Conservation (phyloP, 352 stramenopile genomes). For the Blastocystis sp. region DNA sequence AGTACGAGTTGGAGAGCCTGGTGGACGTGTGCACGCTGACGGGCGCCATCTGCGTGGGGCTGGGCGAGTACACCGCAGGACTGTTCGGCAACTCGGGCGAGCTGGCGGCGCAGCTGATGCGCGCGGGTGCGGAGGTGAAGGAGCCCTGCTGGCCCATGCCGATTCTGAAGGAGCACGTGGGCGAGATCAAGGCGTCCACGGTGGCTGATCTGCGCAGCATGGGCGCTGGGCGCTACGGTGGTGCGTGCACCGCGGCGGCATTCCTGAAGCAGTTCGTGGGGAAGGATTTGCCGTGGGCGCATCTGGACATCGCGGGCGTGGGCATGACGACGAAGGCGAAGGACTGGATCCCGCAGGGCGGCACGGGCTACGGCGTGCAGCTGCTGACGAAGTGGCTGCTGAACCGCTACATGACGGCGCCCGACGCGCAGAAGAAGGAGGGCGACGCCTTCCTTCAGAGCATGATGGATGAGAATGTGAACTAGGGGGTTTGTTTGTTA, state of each 20-base stretch:
- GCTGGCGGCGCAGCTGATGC: slow-evolving; percentile 77
- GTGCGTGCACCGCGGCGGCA: slow-evolving; percentile 80
- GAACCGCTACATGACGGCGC: slow-evolving; percentile 74
- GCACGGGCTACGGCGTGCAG: slow-evolving; percentile 83
- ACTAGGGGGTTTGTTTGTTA: too few species aligned
- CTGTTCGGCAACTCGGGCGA: slow-evolving; percentile 86
- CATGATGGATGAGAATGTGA: too few species aligned
- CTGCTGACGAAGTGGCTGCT: slow-evolving; percentile 82
- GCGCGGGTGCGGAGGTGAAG: slow-evolving; percentile 76
- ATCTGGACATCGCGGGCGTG: slow-evolving; percentile 82
- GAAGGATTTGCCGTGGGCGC: slow-evolving; percentile 81
- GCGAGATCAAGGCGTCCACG: slow-evolving; percentile 76
- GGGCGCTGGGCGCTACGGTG: slow-evolving; percentile 76
- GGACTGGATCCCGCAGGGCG: slow-evolving; percentile 77
- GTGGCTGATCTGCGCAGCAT: slow-evolving; percentile 67
- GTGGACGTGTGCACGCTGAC: slow-evolving; percentile 89
- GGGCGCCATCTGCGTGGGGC: slow-evolving; percentile 81
- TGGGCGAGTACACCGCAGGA: slow-evolving; percentile 79
- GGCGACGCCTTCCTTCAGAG: too few species aligned
- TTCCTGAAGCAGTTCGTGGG: slow-evolving; percentile 85
- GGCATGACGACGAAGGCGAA: slow-evolving; percentile 37
- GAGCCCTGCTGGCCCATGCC: slow-evolving; percentile 84
- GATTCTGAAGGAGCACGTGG: slow-evolving; percentile 81
- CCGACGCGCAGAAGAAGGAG: too few species aligned
- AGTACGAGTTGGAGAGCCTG: slow-evolving; percentile 84